These are phyloP conservation scores for Acarospora socialis DNA, from an alignment of 2,329 filamentous ascomycete species.

Conservation along the genomic window DNA sequence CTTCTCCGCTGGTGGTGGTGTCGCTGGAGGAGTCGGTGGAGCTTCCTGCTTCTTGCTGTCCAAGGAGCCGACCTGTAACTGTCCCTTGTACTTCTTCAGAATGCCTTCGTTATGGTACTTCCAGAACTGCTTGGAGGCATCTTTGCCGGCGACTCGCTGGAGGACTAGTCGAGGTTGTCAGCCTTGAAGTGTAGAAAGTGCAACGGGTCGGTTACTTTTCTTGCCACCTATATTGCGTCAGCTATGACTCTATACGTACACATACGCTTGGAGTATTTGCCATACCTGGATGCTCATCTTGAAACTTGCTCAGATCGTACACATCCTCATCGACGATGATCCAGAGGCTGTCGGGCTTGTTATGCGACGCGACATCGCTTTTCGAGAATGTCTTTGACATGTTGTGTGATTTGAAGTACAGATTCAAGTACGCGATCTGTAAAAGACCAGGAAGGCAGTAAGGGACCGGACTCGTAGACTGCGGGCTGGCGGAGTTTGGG, in stretches of 20 bases:
- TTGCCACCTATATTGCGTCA: constrained; percentile 44
- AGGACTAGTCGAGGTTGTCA: constrained; percentile 34
- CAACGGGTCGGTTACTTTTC: constrained; percentile 41
- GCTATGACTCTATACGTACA: not conserved
- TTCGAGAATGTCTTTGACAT: constrained; percentile 85
- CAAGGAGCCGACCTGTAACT: constrained; percentile 55
- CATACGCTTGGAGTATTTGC: constrained; percentile 13
- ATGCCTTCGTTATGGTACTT: constrained; percentile 49
- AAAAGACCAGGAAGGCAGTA: too few species aligned
- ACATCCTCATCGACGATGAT: constrained; percentile 91
- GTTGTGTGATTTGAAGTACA: constrained; percentile 18
- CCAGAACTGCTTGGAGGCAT: constrained; percentile 55
- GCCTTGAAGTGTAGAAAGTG: constrained; percentile 1
- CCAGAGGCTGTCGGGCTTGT: constrained; percentile 66
- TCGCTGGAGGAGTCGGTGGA: constrained; percentile 35
- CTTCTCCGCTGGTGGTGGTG: constrained; percentile 33
- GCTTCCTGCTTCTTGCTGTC: constrained; percentile 62
- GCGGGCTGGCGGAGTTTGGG: too few species aligned
- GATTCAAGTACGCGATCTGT: too few species aligned
- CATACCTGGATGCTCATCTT: constrained; percentile 59
- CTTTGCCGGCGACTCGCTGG: constrained; percentile 50
- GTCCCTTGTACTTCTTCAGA: constrained; percentile 47
- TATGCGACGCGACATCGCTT: constrained; percentile 80
- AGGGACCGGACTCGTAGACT: too few species aligned
- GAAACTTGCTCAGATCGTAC: constrained; percentile 83